Evolutionary conservation across 225 moss, liverwort and hornwort species (phyloP).

Genomic region (Straminergon stramineum): DNA sequence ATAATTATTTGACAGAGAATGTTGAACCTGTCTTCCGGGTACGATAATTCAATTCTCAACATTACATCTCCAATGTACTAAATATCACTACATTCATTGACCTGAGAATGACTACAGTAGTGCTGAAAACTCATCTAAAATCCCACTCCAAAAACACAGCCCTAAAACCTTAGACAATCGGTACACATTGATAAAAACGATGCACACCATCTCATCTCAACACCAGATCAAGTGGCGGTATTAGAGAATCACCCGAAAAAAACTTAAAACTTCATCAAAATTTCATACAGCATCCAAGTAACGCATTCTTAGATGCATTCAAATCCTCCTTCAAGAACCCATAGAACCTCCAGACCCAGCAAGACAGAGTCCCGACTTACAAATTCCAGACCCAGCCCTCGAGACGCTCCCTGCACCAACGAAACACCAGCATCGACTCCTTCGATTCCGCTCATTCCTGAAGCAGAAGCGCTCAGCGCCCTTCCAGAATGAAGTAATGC

Average conservation of each 20-base stretch:
- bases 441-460: background rate
- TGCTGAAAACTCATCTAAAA: background rate
- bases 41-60: background rate
- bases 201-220: background rate
- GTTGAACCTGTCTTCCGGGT: background rate
- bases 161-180: background rate
- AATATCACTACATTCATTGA: background rate
- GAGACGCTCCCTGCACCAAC: constrained; percentile 65
- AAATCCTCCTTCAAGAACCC: background rate
- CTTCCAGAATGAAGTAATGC: background rate
- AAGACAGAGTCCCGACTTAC: constrained; percentile 3
- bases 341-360: background rate
- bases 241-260: background rate
- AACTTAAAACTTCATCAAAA: background rate
- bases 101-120: background rate
- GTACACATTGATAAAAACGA: background rate
- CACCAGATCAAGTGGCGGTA: background rate
- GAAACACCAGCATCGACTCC: constrained; percentile 37
- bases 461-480: background rate
- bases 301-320: background rate
- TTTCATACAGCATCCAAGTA: background rate
- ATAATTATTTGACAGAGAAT: background rate
- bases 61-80: background rate
- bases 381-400: constrained; percentile 65
- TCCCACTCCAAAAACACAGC: background rate